Percentiles rank a stretch among this genome's conserved stretches.
Conservation (phyloP, 192 early-diverging fungal genomes). For the Coemansia reversa region DNA sequence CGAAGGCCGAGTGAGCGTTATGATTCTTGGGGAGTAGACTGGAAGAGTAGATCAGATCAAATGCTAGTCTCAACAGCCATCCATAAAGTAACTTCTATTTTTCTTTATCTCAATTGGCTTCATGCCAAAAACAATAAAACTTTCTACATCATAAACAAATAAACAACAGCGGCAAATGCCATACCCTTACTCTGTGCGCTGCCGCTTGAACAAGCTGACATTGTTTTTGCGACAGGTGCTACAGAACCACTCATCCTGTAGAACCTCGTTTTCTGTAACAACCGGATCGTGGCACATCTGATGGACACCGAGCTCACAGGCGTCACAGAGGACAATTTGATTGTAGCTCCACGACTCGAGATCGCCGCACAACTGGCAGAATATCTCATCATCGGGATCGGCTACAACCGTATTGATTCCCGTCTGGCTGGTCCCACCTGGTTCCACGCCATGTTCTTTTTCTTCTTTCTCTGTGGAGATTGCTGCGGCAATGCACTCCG, state of each 20-base stretch:
- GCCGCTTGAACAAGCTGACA: constrained; percentile 5
- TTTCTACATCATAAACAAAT: neutral
- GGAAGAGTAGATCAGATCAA: too few relatives aligned
- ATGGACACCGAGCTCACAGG: constrained; percentile 48
- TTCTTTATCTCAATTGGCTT: too few relatives aligned
- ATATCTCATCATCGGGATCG: constrained; percentile 51
- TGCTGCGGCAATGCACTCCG: constrained; percentile 14
- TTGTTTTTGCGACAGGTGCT: constrained; percentile 19
- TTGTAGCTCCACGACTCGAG: constrained; percentile 40
- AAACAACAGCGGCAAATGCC: neutral
- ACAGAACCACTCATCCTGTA: constrained; percentile 50
- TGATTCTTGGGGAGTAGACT: too few relatives aligned
- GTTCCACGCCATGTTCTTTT: neutral
- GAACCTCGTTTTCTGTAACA: constrained; percentile 40
- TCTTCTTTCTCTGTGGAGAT: neutral
- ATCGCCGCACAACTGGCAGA: constrained; percentile 28
- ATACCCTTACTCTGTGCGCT: constrained; percentile 18
- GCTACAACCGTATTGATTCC: constrained; percentile 42
- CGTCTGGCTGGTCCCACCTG: neutral
- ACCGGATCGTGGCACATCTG: constrained; percentile 50
- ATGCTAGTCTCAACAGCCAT: too few relatives aligned
- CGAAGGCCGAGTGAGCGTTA: too few relatives aligned
- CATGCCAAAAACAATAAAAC: too few relatives aligned
- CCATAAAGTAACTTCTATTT: too few relatives aligned
- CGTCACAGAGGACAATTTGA: constrained; percentile 53